Conservation (phyloP, 2,329 filamentous ascomycete species). For the Apiospora sp. region DNA sequence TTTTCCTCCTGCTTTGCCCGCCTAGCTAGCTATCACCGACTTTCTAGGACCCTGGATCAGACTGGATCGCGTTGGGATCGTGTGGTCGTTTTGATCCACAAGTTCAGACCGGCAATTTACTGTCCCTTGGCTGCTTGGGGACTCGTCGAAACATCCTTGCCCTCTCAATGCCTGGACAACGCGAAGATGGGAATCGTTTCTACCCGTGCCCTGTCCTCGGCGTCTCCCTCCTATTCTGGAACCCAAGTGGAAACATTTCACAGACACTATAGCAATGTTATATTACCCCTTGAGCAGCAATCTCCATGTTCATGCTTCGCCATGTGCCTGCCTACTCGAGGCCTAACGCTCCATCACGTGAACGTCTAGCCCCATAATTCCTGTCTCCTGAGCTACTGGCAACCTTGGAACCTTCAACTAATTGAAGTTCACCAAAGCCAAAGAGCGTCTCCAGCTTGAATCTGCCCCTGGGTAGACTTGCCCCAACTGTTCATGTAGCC, state of each 20-base stretch:
- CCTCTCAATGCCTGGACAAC: constrained; percentile 15
- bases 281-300: constrained; percentile 19
- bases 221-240: constrained; percentile 10
- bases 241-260: constrained; percentile 15
- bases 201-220: constrained; percentile 11
- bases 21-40: not conserved
- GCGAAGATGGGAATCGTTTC: constrained; percentile 14
- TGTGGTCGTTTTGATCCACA: constrained; percentile 20
- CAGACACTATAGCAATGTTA: constrained; percentile 21
- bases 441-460: not conserved
- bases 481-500: constrained; percentile 14
- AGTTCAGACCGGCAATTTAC: constrained; percentile 18
- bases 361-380: not conserved
- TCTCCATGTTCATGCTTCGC: constrained; percentile 15
- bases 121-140: constrained; percentile 19
- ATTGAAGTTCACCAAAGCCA: no score
- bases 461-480: not conserved
- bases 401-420: not conserved
- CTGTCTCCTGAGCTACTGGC: constrained; percentile 4
- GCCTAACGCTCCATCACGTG: not conserved
- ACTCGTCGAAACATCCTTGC: constrained; percentile 19
- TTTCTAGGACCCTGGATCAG: constrained; percentile 15
- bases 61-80: constrained; percentile 19
- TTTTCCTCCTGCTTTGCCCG: constrained; percentile 11
- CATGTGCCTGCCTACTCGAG: not conserved